Evolutionary conservation across 805 yeast species (phyloP).

Genomic region (Monosporozyma servazzii): DNA sequence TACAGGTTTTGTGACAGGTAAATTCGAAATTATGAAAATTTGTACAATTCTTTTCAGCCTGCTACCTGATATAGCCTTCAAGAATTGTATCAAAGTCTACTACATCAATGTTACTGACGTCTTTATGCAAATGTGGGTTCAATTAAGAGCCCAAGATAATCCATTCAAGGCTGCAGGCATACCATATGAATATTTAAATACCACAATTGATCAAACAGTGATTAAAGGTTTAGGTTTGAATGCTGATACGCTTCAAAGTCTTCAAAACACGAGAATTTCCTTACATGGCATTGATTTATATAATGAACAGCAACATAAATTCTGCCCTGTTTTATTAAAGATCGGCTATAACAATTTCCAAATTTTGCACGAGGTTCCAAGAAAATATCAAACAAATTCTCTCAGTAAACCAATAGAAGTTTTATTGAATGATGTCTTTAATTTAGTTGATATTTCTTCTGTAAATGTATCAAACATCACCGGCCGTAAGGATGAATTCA

Average conservation of each 20-base stretch:
- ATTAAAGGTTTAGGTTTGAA: slow-evolving; percentile 37
- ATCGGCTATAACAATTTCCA: slow-evolving; percentile 62
- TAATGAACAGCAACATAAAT: slow-evolving; percentile 37
- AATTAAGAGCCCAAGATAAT: slow-evolving; percentile 5
- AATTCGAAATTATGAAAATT: slow-evolving; percentile 10
- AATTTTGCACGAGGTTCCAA: slow-evolving; percentile 36
- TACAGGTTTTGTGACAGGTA: slow-evolving; percentile 40
- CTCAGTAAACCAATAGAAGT: slow-evolving; percentile 21
- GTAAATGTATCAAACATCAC: slow-evolving; percentile 34
- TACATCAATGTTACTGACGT: slow-evolving; percentile 34
- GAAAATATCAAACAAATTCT: slow-evolving; percentile 19
- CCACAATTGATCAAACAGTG: slow-evolving; percentile 34
- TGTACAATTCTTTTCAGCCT: slow-evolving; percentile 31
- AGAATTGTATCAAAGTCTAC: slow-evolving; percentile 45
- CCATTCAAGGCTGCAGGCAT: slow-evolving; percentile 12
- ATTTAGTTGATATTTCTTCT: slow-evolving; percentile 32
- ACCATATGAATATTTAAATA: slow-evolving; percentile 33
- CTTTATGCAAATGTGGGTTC: slow-evolving; percentile 18
- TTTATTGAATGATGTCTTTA: slow-evolving; percentile 34
- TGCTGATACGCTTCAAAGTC: slow-evolving; percentile 30
- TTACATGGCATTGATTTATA: slow-evolving; percentile 43
- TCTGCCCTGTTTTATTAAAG: slow-evolving; percentile 49
- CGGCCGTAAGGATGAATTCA: slow-evolving; percentile 40
- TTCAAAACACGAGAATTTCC: slow-evolving; percentile 39
- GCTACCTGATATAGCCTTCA: slow-evolving; percentile 41